phyloP scores from a whole-genome alignment of 495 filamentous ascomycete species.

The Penicillium samsonianum region DNA sequence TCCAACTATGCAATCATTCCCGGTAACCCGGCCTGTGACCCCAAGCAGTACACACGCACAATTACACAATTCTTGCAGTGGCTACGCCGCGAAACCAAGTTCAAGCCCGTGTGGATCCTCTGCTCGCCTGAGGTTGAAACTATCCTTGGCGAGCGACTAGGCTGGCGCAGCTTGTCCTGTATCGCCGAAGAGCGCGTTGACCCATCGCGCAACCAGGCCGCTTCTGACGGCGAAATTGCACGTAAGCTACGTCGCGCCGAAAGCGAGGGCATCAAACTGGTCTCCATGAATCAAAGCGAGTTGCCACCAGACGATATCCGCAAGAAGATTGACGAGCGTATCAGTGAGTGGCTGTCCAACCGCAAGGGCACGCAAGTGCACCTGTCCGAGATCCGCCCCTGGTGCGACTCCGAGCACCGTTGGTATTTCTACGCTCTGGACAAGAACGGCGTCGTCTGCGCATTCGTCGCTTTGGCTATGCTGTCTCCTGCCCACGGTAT shows the following conservation, averaged over 20 bases:
- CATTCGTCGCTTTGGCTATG: constrained; percentile 72
- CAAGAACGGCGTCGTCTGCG: constrained; percentile 64
- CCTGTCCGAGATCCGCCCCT: constrained; percentile 79
- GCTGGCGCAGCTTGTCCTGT: constrained; percentile 81
- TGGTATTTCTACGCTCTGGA: constrained; percentile 78
- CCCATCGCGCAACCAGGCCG: constrained; percentile 54
- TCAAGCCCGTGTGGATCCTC: constrained; percentile 82
- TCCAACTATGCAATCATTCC: constrained; percentile 75
- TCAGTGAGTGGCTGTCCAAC: constrained; percentile 74
- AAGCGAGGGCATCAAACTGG: constrained; percentile 73
- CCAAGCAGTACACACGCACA: constrained; percentile 66
- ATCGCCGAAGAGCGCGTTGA: constrained; percentile 83
- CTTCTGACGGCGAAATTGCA: constrained; percentile 59
- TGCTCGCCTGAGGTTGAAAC: constrained; percentile 68
- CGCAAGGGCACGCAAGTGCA: constrained; percentile 84
- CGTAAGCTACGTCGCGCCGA: constrained; percentile 77
- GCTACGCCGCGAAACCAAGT: constrained; percentile 67
- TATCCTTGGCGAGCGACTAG: constrained; percentile 70
- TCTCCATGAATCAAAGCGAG: constrained; percentile 61
- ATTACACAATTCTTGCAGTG: constrained; percentile 71
- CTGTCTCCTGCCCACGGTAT: constrained; percentile 74
- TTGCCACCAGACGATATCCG: constrained; percentile 62
- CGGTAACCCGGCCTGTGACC: constrained; percentile 78
- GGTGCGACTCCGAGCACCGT: constrained; percentile 74
- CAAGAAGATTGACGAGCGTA: constrained; percentile 64